Evolutionary conservation across 2,329 filamentous ascomycete species (phyloP).

Genomic region (Rhynchosporium agropyri): DNA sequence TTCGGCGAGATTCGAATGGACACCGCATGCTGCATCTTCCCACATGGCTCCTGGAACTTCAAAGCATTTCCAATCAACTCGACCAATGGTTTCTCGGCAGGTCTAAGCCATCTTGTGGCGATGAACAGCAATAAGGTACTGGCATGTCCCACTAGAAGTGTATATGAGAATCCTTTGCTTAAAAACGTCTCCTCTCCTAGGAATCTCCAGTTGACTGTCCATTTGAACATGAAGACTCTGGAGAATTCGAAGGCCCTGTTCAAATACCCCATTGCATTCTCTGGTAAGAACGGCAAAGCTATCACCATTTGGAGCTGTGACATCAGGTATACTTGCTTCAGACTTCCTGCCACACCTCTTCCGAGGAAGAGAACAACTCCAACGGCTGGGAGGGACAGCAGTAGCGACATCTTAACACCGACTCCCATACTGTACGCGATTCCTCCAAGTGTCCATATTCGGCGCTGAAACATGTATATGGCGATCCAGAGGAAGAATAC

Average conservation of each 20-base stretch:
- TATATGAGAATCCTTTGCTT: conserved; percentile 61
- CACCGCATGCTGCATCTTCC: conserved; percentile 50
- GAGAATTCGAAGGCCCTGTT: conserved; percentile 87
- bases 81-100: conserved; percentile 53
- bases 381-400: conserved; percentile 81
- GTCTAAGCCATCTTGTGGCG: conserved; percentile 61
- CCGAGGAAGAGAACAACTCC: conserved; percentile 75
- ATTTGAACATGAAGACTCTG: conserved; percentile 90
- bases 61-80: conserved; percentile 46
- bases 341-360: conserved; percentile 63
- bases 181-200: conserved; percentile 82
- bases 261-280: conserved; percentile 72
- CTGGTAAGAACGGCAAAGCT: conserved; percentile 67
- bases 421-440: conserved; percentile 76
- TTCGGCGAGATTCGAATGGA: conserved; percentile 56
- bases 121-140: conserved; percentile 59
- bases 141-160: conserved; percentile 58
- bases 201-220: conserved; percentile 99
- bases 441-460: conserved; percentile 72
- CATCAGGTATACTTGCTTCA: conserved; percentile 73
- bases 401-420: conserved; percentile 92
- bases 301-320: conserved; percentile 73
- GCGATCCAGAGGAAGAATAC: conserved; percentile 80
- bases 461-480: conserved; percentile 76
- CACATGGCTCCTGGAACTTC: conserved; percentile 41